Percentiles rank a stretch among this genome's conserved stretches.
These are phyloP conservation scores for Cadophora gregata DNA, from an alignment of 2,329 filamentous ascomycete genomes.

Conservation along the genomic window DNA sequence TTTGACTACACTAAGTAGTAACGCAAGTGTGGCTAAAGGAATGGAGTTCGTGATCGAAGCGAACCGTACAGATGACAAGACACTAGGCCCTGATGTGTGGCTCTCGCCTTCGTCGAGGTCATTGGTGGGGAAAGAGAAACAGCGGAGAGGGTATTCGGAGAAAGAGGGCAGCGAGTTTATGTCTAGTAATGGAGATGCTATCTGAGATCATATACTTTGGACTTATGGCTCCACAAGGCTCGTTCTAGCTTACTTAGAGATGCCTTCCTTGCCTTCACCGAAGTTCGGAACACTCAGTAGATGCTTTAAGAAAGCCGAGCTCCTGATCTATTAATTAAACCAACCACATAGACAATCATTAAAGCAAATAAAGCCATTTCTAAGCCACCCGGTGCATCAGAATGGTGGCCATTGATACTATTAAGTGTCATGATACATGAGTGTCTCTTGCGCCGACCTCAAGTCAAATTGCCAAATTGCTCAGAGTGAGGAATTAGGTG, in stretches of 20 bases:
- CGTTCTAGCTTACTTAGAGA: not conserved
- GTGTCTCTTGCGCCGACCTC: not conserved
- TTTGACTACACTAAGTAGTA: slow-evolving; percentile 69
- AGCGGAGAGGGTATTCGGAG: slow-evolving; percentile 28
- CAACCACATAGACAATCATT: not conserved
- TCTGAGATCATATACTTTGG: too few species aligned
- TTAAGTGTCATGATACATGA: not conserved
- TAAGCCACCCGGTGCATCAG: not conserved
- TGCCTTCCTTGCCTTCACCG: not conserved
- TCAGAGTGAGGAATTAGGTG: not conserved
- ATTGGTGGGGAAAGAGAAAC: slow-evolving; percentile 69
- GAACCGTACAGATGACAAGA: slow-evolving; percentile 52
- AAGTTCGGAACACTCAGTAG: too few species aligned
- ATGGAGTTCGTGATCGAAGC: slow-evolving; percentile 64
- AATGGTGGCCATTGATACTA: not conserved
- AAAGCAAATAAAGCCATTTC: not conserved
- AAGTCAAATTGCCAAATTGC: not conserved
- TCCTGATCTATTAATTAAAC: not conserved
- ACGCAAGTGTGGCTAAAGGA: slow-evolving; percentile 66
- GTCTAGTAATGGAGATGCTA: not conserved
- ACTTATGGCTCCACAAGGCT: too few species aligned
- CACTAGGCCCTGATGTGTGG: slow-evolving; percentile 67
- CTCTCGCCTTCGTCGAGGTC: slow-evolving; percentile 68
- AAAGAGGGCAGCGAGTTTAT: slow-evolving; percentile 5
- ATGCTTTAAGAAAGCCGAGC: not conserved